A percentile compares a stretch with the other conserved stretches of the same genome.
Evolutionary conservation across 208 protist species (phyloP).

Genomic region (Leishmania major): DNA sequence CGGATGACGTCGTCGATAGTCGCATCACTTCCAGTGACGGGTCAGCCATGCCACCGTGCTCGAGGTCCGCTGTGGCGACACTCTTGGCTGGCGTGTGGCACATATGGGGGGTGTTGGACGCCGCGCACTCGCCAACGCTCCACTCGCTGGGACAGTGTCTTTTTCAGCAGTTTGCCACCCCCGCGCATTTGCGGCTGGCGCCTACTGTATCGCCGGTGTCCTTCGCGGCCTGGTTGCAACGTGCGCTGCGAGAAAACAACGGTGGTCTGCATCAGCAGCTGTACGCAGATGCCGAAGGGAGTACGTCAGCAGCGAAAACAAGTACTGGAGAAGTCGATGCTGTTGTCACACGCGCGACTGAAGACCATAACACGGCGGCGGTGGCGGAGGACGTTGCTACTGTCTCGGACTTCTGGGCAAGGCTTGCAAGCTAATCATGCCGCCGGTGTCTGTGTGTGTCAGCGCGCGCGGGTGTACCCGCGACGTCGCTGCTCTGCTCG

Average conservation of each 20-base stretch:
- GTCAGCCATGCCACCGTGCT: neutral
- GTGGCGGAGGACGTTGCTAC: neutral
- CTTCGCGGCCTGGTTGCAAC: constrained; percentile 26
- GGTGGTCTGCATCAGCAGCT: constrained; percentile 21
- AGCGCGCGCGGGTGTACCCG: neutral
- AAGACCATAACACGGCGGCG: neutral
- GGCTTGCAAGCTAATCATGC: constrained; percentile 31
- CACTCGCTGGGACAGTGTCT: constrained; percentile 10
- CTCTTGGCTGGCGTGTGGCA: constrained; percentile 36
- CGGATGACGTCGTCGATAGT: constrained; percentile 6
- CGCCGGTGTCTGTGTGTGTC: neutral
- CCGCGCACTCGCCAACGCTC: constrained; percentile 4
- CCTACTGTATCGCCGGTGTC: neutral
- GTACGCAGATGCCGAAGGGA: neutral
- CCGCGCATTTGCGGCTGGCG: neutral
- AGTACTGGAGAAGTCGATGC: neutral
- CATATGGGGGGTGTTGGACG: constrained; percentile 38
- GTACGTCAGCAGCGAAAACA: too few species aligned
- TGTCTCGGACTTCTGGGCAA: constrained; percentile 31
- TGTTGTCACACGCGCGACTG: neutral
- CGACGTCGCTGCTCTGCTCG: neutral
- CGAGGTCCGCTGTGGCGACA: neutral
- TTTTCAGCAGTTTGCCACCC: neutral
- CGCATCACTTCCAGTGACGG: neutral
- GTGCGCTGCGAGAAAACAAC: neutral